Percentiles rank a stretch among this genome's conserved stretches.
These are phyloP conservation scores for Anastatica hierochuntica DNA, from an alignment of 345 rosid species.

Conservation along the genomic window DNA sequence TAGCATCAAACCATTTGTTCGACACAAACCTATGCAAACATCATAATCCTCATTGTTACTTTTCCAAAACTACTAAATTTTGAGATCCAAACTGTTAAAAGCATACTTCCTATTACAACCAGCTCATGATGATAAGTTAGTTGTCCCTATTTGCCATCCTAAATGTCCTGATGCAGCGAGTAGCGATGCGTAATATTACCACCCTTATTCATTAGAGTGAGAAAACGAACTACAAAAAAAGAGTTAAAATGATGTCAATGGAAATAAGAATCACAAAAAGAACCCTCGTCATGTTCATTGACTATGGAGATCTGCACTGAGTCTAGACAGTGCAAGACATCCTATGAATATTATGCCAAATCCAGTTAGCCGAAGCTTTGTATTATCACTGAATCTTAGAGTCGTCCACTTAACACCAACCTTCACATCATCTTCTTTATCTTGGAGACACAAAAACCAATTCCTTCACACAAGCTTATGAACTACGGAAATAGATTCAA, in stretches of 20 bases:
- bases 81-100: slow-evolving; percentile 30
- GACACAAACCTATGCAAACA: slow-evolving; percentile 60
- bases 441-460: slow-evolving; percentile 33
- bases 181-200: slow-evolving; percentile 65
- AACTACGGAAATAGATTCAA: not conserved
- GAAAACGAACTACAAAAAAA: too few species aligned
- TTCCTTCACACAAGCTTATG: not conserved
- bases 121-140: slow-evolving; percentile 47
- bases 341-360: slow-evolving; percentile 70
- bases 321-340: slow-evolving; percentile 66
- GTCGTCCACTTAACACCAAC: slow-evolving; percentile 97
- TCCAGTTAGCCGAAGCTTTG: slow-evolving; percentile 68
- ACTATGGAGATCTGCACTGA: slow-evolving; percentile 67
- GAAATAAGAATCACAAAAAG: not conserved
- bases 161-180: slow-evolving; percentile 71
- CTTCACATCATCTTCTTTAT: slow-evolving; percentile 84
- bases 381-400: slow-evolving; percentile 74
- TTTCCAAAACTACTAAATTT: slow-evolving; percentile 13
- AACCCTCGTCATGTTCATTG: not conserved
- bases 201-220: too few species aligned
- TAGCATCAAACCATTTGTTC: slow-evolving; percentile 89
- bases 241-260: not conserved
- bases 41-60: too few species aligned
- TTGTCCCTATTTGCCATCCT: slow-evolving; percentile 83
- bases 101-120: slow-evolving; percentile 27